Conservation (phyloP, 805 yeast genomes). For the Danielia reshetovae region DNA sequence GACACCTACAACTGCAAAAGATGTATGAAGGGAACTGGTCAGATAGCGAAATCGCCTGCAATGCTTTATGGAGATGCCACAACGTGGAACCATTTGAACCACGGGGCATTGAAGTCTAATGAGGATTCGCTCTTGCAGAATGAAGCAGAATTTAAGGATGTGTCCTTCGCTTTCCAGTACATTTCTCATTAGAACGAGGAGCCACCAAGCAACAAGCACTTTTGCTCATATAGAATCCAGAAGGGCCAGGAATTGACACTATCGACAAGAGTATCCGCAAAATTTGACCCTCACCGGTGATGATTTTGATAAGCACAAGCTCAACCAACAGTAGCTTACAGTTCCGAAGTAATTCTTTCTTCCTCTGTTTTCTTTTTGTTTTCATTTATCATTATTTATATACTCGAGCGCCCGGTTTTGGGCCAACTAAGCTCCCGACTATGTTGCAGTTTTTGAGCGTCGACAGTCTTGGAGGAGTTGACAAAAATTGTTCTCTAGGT, state of each 20-base stretch:
- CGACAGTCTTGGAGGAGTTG: neutral
- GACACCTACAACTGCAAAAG: conserved; percentile 86
- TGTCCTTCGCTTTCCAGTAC: conserved; percentile 88
- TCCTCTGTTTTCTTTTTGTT: neutral
- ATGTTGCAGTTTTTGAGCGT: neutral
- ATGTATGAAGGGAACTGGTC: conserved; percentile 52
- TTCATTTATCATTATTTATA: too few relatives aligned
- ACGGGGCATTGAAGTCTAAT: conserved; percentile 53
- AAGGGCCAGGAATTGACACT: too few relatives aligned
- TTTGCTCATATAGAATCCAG: too few relatives aligned
- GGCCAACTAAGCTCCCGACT: too few relatives aligned
- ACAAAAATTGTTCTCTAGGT: too few relatives aligned
- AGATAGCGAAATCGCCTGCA: conserved; percentile 63
- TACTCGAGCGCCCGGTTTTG: too few relatives aligned
- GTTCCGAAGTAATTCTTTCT: neutral
- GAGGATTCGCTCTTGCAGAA: conserved; percentile 76
- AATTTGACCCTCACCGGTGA: too few relatives aligned
- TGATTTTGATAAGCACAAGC: too few relatives aligned
- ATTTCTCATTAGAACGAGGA: conserved; percentile 70
- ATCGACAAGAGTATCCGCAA: too few relatives aligned
- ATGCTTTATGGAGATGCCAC: conserved; percentile 98
- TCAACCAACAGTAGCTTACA: too few relatives aligned
- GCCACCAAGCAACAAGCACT: neutral
- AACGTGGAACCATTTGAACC: conserved; percentile 90
- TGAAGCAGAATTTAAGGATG: conserved; percentile 64